phyloP scores from a whole-genome alignment of 2,329 filamentous ascomycete genomes.

The Leptographium wingfieldii region DNA sequence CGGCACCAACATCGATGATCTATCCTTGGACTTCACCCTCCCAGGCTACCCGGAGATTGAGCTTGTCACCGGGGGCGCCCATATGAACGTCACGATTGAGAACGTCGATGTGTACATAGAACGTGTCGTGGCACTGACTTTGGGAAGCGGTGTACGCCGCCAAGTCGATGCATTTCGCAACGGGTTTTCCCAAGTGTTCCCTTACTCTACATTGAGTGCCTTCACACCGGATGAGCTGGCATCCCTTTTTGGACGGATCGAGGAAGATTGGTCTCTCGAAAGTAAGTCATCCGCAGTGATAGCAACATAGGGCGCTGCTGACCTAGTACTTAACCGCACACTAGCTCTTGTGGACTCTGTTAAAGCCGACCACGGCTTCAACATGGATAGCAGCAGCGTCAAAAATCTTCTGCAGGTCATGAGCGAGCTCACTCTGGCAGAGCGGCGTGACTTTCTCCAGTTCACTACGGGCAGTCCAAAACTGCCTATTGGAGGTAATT shows the following conservation, averaged over 20 bases:
- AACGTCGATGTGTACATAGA: slow-evolving; percentile 88
- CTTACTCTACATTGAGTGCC: slow-evolving; percentile 79
- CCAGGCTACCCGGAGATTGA: slow-evolving; percentile 85
- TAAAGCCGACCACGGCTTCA: slow-evolving; percentile 96
- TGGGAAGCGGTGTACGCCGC: slow-evolving; percentile 74
- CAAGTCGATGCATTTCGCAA: slow-evolving; percentile 85
- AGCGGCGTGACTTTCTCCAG: slow-evolving; percentile 88
- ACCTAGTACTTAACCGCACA: background rate
- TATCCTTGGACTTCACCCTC: slow-evolving; percentile 87
- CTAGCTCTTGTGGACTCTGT: slow-evolving; percentile 91
- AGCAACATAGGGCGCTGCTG: background rate
- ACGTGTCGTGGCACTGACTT: slow-evolving; percentile 78
- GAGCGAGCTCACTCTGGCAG: slow-evolving; percentile 64
- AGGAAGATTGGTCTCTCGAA: slow-evolving; percentile 96
- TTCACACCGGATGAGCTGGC: slow-evolving; percentile 95
- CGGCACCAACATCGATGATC: slow-evolving; percentile 67
- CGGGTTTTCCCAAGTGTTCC: slow-evolving; percentile 93
- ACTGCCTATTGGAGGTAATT: slow-evolving; percentile 85
- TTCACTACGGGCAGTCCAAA: slow-evolving; percentile 98
- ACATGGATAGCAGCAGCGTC: slow-evolving; percentile 94
- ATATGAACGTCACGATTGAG: slow-evolving; percentile 68
- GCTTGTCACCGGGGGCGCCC: slow-evolving; percentile 60
- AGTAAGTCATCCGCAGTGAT: slow-evolving; percentile 47
- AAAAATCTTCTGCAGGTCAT: slow-evolving; percentile 87
- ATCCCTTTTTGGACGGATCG: slow-evolving; percentile 80